Evolutionary conservation across 2,329 filamentous ascomycete genomes (phyloP), one percentile per base, ranked within the genome.

Genomic region (Aureobasidium zeae): DNA sequence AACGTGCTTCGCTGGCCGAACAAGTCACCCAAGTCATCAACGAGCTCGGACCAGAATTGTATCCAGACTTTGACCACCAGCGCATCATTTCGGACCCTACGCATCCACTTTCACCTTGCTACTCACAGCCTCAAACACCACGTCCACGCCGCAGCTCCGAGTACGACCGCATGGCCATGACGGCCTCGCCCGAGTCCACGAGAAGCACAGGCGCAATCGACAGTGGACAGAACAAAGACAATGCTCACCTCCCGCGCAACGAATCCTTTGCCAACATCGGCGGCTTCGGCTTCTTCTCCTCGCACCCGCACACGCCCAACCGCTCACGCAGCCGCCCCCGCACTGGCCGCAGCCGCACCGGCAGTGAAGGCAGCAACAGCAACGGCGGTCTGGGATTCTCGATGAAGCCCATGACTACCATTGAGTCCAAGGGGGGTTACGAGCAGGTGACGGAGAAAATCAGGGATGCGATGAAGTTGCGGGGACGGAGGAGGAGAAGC

Each of bases 21-120:
- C 77, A 91, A 57, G 87, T 98, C 28, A 94, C 88, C 1, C 79
- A 91, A 3, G 73, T 94, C 34, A 94, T 98, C 71, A 96, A 98
- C 64, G 86, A 84, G 13, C 78, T 98, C 10, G 91, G 91, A 0
- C 91, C 91, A 0, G 88, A 96, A 59, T 81, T 98, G 69, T 98
- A 93, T 67, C 82, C 87, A n/a, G 91, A 98, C 67, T 98, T 94
- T 58, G 85, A 91, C 55, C 75, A 80, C 49, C 74, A 77, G 10
- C 77, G 86, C 24, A 74, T 91, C 45, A 68, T 89, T 21, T 68
- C 72, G 3, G 76, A 80, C 50, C 66, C 74, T 3, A 51, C 48
- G 7, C 54, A 61, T 37, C 51, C 51, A 26, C 49, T 55, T 3
- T 57, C 55, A 2, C 55, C 56, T 7, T 47, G 49, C 16, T 49